Evolutionary conservation across 176 grass and related monocot species (phyloP).

Genomic region (Carex kokanica): DNA sequence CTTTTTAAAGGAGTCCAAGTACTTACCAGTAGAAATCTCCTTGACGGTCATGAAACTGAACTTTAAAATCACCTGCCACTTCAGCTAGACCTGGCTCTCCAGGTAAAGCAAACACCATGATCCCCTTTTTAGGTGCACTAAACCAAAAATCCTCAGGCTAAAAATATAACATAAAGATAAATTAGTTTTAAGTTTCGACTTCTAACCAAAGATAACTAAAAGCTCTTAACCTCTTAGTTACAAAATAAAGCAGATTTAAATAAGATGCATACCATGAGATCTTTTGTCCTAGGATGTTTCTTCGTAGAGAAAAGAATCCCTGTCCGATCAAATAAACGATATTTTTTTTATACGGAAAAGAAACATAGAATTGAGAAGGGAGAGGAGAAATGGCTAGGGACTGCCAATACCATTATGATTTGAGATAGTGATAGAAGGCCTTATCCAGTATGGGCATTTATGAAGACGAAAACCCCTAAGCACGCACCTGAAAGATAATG

Average conservation of each 20-base stretch:
- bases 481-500: conserved; percentile 74
- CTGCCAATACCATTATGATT: conserved; percentile 63
- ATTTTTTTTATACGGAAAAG: not conserved
- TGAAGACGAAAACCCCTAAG: conserved; percentile 98
- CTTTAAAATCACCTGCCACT: conserved; percentile 89
- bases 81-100: conserved; percentile 91
- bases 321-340: conserved; percentile 28
- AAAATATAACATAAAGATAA: conserved; percentile 47
- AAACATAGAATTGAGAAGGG: not conserved
- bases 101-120: conserved; percentile 97
- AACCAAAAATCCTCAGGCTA: conserved; percentile 99
- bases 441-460: conserved; percentile 97
- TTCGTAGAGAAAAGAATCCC: conserved; percentile 87
- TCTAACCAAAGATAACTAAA: not conserved
- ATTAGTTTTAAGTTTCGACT: conserved; percentile 23
- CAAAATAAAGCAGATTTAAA: conserved; percentile 15
- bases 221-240: not conserved
- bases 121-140: conserved; percentile 91
- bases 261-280: conserved; percentile 63
- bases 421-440: conserved; percentile 84
- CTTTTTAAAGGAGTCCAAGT: not conserved
- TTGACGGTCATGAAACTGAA: conserved; percentile 90
- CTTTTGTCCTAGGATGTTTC: conserved; percentile 98
- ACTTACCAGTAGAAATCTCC: conserved; percentile 98
- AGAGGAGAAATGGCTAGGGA: not conserved